Evolutionary conservation across 2,329 filamentous ascomycete genomes (phyloP).

Genomic region (Clonostachys rhizophaga): DNA sequence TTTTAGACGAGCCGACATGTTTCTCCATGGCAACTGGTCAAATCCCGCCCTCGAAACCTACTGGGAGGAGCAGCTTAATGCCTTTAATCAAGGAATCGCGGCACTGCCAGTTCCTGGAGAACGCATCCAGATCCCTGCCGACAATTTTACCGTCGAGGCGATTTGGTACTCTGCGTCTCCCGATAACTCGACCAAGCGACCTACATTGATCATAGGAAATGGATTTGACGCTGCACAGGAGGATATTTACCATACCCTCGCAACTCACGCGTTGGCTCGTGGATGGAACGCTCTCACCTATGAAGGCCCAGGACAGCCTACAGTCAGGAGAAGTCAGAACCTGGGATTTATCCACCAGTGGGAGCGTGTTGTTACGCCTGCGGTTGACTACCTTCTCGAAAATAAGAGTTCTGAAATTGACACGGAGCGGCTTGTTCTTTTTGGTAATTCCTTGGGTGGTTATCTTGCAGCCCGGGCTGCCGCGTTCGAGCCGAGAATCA

Average conservation of each 20-base stretch:
- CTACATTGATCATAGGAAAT: conserved; percentile 27
- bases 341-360: conserved; percentile 38
- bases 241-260: conserved; percentile 25
- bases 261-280: conserved; percentile 18
- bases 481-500: conserved; percentile 34
- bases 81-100: conserved; percentile 30
- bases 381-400: conserved; percentile 28
- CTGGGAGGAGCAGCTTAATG: conserved; percentile 25
- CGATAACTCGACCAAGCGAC: conserved; percentile 6
- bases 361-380: conserved; percentile 30
- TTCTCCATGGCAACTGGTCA: conserved; percentile 28
- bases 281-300: conserved; percentile 38
- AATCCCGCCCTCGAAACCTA: conserved; percentile 30
- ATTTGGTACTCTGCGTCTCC: conserved; percentile 15
- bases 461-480: conserved; percentile 32
- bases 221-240: conserved; percentile 32
- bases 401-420: conserved; percentile 18
- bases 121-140: conserved; percentile 20
- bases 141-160: conserved; percentile 16
- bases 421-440: conserved; percentile 21
- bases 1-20: conserved; percentile 35
- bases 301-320: conserved; percentile 39
- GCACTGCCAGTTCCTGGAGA: conserved; percentile 26
- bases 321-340: conserved; percentile 29
- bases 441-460: conserved; percentile 35